Base-by-base conservation (phyloP, 2,329 filamentous ascomycete genomes). In the Cercospora brassicicola region DNA sequence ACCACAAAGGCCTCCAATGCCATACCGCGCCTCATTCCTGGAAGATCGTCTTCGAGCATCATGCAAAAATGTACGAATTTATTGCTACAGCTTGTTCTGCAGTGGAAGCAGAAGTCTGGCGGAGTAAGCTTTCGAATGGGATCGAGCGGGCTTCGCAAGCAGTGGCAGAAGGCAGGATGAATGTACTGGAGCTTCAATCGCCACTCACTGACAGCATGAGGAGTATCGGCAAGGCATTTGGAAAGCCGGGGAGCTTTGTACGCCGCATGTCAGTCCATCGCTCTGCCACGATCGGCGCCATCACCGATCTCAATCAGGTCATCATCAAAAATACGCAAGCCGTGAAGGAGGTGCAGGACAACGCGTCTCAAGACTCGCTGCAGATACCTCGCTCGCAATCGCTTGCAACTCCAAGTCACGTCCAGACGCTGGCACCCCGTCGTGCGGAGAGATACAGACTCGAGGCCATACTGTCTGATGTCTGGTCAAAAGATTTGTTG, bases 1-100 rank as follows among this genome's bases (percentile, higher is more conserved):
- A 94, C 77, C 90, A 90, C 20, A 86, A 88, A 84, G 92, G 92
- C 0, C 78, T 98, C 7, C 93, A 94, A 83, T 97, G 93, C 75
- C 90, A 95, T 71, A 92, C 91, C 2, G 91, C 92, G 0, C 89
- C 91, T 0, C 92, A 92, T 78, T 95, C 93, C 1, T 98, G 94
- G 94, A 99, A 98, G 78, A 76, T 97, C 10, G 85, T 92, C 2
- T 97, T 98, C 75, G 90, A 95, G 77, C 87, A 88, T 71, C 85
- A 90, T 66, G 87, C 91, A 72, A 88, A 91, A 68, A 83, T 94
- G 63, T 94, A 92, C 77, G 94, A 98, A 79, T 81, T 97, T 15
- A 88, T 97, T 48, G 85, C 97, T 81, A 96, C 91, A 72, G 94
- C 93, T 39, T 97, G 93, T 74, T 94, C 91, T 1, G 84, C 88